Evolutionary conservation across 2,329 filamentous ascomycete species (phyloP), one percentile per base, ranked within the genome.

Genomic region (Cadophora gregata): DNA sequence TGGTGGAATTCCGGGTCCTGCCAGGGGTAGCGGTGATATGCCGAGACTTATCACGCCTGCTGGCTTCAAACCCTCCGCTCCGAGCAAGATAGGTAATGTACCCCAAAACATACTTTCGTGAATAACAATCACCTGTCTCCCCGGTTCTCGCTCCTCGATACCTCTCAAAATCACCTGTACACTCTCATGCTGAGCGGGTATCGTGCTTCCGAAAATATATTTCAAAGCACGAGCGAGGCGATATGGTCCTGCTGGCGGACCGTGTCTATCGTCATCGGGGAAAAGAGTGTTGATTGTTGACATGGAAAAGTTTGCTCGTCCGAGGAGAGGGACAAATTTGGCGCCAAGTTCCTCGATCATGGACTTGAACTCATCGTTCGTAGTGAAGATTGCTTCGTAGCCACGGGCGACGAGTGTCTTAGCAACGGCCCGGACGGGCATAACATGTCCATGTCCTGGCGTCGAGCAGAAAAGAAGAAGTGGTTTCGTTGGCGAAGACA

Each of bases 351-450:
- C 71, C 58, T 77, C 77, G 59, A 81, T 74, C 10, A 74, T 66
- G 1, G 72, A 65, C 58, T 79, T 70, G 70, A 79, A 82, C 9
- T 76, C 67, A 0, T 73, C 70, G 1, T 79, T 79, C 6, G 77
- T 76, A 29, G 84, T 76, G 68, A 83, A 81, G 3, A 78, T 81
- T 4, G 81, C 74, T 9, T 78, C 73, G 64, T 81, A 83, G 4
- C 81, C 82, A 3, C 77, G 73, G 9, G 73, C 69, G 14, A 80
- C 70, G 12, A 73, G 65, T 5, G 61, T 48, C 51, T 69, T 67
- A 7, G 67, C 66, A 19, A 73, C 70, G 10, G 56, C 63, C 10
- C 62, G 48, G 9, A 71, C 61, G 1, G 70, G 69, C 45, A 66
- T 68, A 16, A 72, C 25, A 47, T 70, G 68, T 27, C 70, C 69